Base-by-base conservation (phyloP, 179 eudicot species). In the Camellia oleifera region DNA sequence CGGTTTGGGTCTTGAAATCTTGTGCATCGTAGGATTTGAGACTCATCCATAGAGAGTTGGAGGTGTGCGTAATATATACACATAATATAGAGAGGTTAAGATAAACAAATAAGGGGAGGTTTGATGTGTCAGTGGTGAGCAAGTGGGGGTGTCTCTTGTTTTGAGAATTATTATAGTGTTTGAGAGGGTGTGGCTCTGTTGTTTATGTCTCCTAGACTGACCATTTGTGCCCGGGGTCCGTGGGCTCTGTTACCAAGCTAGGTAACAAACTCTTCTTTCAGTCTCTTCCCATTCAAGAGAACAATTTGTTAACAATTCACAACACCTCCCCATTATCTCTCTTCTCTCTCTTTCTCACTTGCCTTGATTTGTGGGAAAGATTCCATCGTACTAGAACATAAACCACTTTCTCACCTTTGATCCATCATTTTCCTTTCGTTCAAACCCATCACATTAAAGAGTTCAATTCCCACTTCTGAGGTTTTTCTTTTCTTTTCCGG, bases 241-340 rank as follows among this genome's bases (percentile, higher is more conserved):
- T 88, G 95, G 91, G 89, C 79, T 85, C 80, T 91, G 95, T 86
- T 76, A 77, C 87, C 78, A 13, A 81, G 81, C 78, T 80, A 77
- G 92, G 92, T 78, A 88, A 85, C 91, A 86, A 72, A 76, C 83
- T 76, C 69, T 72, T 62, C 67, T 82, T 74, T 20, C 75, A 69
- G 75, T 63, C 18, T 78, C 87, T 79, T 80, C 74, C 73, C 81
- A 79, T 82, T 82, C 62, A 85, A 81, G 85, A 80, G 67, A 83
- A 61, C 76, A 48, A 61, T 81, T 78, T 80, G 62, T 74, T 83
- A 61, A 26, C 56, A 46, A 61, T 46, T 44, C 17, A 70, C 87
- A 12, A 45, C 14, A 14, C 71, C 79, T 61, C 73, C 77, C 77
- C 79, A 48, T 68, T 64, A 78, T 65, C 77, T 44, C 69, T 78